These are phyloP conservation scores for Myxozyma monticola DNA, from an alignment of 805 yeast species.

Conservation along the genomic window DNA sequence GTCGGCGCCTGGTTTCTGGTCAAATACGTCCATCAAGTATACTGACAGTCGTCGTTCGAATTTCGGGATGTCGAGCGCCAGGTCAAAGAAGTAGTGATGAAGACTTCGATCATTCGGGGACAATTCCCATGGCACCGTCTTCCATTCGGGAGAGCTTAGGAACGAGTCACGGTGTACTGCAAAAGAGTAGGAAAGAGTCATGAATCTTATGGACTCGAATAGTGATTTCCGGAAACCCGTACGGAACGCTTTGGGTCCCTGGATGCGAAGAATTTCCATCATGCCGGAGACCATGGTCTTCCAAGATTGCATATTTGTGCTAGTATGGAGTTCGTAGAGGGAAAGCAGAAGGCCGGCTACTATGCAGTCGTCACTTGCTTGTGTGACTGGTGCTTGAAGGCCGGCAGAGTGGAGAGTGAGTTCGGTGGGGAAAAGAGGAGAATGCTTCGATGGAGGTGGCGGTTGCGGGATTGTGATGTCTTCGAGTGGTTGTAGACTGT, in stretches of 20 bases:
- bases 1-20: not conserved
- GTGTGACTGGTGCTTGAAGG: too few species aligned
- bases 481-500: too few species aligned
- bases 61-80: not conserved
- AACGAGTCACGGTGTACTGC: not conserved
- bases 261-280: not conserved
- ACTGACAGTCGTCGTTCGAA: not conserved
- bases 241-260: slow-evolving; percentile 8
- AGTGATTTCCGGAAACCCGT: not conserved
- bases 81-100: slow-evolving; percentile 1
- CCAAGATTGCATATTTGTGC: slow-evolving; percentile 1
- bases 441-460: too few species aligned
- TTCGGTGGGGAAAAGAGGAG: too few species aligned
- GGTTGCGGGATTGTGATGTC: too few species aligned
- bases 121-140: slow-evolving; percentile 4
- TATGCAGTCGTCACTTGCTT: slow-evolving; percentile 10
- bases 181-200: not conserved
- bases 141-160: slow-evolving; percentile 2
- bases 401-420: too few species aligned
- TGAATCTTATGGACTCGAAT: not conserved
- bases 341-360: slow-evolving; percentile 3
- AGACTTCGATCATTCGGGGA: not conserved
- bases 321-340: slow-evolving; percentile 5
- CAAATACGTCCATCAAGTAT: not conserved
- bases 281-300: not conserved